Evolutionary conservation across 805 yeast species (phyloP).

Genomic region (Candida germanica): DNA sequence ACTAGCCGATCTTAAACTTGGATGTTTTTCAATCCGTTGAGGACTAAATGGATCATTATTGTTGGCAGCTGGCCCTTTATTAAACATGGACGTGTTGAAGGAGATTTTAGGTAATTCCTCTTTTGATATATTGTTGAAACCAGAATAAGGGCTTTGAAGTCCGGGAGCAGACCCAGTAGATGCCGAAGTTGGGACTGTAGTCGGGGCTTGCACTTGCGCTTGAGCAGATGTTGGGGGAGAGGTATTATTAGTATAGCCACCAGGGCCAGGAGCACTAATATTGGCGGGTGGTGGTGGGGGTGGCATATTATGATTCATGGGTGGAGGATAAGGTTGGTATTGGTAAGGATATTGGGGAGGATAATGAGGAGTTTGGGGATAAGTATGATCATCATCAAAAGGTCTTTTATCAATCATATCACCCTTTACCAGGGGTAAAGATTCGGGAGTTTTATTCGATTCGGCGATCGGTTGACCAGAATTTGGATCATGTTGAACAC

Average conservation of each 20-base stretch:
- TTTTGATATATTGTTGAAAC: not conserved
- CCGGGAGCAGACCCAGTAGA: not conserved
- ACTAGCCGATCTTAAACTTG: constrained; percentile 22
- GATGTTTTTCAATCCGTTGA: constrained; percentile 4
- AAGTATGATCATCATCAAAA: not conserved
- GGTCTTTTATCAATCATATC: not conserved
- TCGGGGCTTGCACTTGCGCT: not conserved
- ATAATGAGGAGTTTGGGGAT: not conserved
- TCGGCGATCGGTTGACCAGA: not conserved
- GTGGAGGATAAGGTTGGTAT: not conserved
- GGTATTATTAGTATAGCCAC: too few relatives aligned
- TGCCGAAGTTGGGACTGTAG: not conserved
- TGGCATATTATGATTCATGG: not conserved
- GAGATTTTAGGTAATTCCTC: constrained; percentile 27
- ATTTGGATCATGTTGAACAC: constrained; percentile 11
- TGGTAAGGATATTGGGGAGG: not conserved
- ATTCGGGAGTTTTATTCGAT: not conserved
- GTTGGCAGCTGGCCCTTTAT: constrained; percentile 9
- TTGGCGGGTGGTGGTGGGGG: not conserved
- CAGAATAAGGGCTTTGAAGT: constrained; percentile 4
- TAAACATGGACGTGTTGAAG: constrained; percentile 43
- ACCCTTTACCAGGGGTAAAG: not conserved
- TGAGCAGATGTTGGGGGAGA: not conserved
- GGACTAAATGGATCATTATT: constrained; percentile 8
- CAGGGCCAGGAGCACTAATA: not conserved